phyloP scores from a whole-genome alignment of 805 yeast species.

The Teunomyces stri region DNA sequence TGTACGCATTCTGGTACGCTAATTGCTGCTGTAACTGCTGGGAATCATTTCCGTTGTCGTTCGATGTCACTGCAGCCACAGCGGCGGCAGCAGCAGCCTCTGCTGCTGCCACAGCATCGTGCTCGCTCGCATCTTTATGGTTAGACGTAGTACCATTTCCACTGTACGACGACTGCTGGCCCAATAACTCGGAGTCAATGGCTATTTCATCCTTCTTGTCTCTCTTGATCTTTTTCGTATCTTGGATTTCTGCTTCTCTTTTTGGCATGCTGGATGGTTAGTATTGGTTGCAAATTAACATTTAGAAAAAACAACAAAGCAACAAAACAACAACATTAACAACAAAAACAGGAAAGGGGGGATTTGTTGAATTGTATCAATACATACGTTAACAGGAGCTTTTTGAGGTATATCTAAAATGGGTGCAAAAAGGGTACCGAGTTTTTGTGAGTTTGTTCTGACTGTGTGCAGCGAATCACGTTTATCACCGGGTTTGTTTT shows the following conservation, averaged over 20 bases:
- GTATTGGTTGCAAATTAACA: conserved; percentile 5
- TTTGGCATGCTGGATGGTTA: conserved; percentile 13
- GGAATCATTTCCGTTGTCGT: conserved; percentile 13
- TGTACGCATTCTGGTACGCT: conserved; percentile 18
- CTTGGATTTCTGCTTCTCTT: conserved; percentile 12
- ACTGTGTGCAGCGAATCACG: conserved; percentile 8
- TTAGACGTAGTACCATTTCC: conserved; percentile 7
- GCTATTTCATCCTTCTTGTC: conserved; percentile 23
- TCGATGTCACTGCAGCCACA: conserved; percentile 19
- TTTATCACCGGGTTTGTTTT: conserved; percentile 4
- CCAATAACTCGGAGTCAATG: conserved; percentile 43
- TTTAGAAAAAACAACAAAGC: neutral
- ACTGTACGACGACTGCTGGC: conserved; percentile 36
- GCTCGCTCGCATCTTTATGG: conserved; percentile 10
- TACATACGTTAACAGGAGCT: neutral
- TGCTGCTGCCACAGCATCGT: conserved; percentile 24
- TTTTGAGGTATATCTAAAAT: neutral
- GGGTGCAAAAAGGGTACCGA: neutral
- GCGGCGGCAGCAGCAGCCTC: conserved; percentile 29
- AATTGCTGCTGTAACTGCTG: conserved; percentile 15
- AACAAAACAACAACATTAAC: neutral
- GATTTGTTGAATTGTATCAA: too few species aligned
- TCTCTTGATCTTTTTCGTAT: conserved; percentile 10
- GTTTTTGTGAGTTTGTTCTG: neutral
- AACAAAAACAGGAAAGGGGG: neutral